Base-by-base conservation (phyloP, 169 alveolate species). In the Nephromyces sp. region DNA sequence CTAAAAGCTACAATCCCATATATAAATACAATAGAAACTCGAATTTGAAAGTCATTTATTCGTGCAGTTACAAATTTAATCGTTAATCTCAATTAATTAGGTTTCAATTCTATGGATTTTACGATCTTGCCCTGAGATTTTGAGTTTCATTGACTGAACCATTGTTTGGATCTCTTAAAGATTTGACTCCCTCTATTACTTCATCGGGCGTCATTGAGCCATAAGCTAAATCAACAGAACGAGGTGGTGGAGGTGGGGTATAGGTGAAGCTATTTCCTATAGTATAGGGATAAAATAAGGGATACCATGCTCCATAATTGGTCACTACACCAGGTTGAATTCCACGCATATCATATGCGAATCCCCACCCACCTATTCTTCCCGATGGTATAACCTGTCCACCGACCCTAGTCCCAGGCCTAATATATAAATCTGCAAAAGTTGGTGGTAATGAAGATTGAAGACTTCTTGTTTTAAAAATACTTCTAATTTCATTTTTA, bases 311-410 rank as follows among this genome's bases (percentile, higher is more conserved):
- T 1, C 75, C 75, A 52, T 33, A 69, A 53, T 69, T 69, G 1
- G 75, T 51, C 34, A 69, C 75, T 2, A 68, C 73, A n/a, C 75
- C 75, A 24, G 75, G 72, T 33, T 69, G 75, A 3, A 33, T 24
- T 1, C 75, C 75, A 29, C 75, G 74, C 71, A 69, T 51, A n/a
- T 69, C 75, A 52, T 69, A 69, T 6, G 75, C 75, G 2, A n/a
- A 3, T 1, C 70, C 74, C 75, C 75, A 69, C 6, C 71, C 71
- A 2, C 71, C 64, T 25, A 52, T 1, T 53, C 75, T 66, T 15
- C 57, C 57, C 57, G 57, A 43, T 15, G 57, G 57, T 43, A 43
- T 43, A 43, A 43, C 57, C n/a, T 43, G 57, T 15, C 57, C 57
- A 3, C 75, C 75, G n/a, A 15, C 71, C 15, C 66, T 22, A 4